These are phyloP conservation scores for Malus fusca DNA, from an alignment of 306 rosid genomes.

Conservation along the genomic window DNA sequence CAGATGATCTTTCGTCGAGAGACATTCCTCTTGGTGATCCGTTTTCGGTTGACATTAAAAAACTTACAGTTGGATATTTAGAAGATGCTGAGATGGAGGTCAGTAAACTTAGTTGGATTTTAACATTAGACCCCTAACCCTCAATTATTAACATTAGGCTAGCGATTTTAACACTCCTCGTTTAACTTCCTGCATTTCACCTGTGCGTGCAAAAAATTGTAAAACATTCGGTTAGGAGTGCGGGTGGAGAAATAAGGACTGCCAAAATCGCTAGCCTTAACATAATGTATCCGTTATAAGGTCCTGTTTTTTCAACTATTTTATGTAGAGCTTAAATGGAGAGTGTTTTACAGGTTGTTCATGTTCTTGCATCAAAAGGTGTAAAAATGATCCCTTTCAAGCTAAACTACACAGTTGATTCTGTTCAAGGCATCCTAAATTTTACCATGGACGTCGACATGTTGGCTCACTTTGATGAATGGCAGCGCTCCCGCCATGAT, in stretches of 20 bases:
- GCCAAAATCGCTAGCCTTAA: no score
- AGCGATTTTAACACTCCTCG: no score
- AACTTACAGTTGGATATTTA: slow-evolving; percentile 72
- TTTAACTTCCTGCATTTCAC: no score
- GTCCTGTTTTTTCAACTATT: neutral
- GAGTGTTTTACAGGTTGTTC: slow-evolving; percentile 38
- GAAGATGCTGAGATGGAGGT: slow-evolving; percentile 86
- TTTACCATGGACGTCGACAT: slow-evolving; percentile 86
- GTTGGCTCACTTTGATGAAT: slow-evolving; percentile 77
- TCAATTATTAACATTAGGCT: neutral
- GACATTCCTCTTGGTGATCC: slow-evolving; percentile 58
- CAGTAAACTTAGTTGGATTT: slow-evolving; percentile 5
- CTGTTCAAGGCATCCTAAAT: slow-evolving; percentile 76
- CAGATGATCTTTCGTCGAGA: slow-evolving; percentile 62
- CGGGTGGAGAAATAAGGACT: no score
- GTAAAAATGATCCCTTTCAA: slow-evolving; percentile 68
- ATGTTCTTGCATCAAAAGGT: slow-evolving; percentile 53
- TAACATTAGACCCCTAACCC: neutral
- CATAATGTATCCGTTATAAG: no score
- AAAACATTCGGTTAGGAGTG: no score
- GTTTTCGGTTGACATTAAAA: slow-evolving; percentile 52
- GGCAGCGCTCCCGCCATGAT: slow-evolving; percentile 70
- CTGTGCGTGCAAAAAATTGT: no score
- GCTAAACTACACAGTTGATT: slow-evolving; percentile 61
- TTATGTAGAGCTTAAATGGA: neutral